These are phyloP conservation scores for Cladosporium sp. DNA, from an alignment of 2,329 filamentous ascomycete species.

Conservation along the genomic window DNA sequence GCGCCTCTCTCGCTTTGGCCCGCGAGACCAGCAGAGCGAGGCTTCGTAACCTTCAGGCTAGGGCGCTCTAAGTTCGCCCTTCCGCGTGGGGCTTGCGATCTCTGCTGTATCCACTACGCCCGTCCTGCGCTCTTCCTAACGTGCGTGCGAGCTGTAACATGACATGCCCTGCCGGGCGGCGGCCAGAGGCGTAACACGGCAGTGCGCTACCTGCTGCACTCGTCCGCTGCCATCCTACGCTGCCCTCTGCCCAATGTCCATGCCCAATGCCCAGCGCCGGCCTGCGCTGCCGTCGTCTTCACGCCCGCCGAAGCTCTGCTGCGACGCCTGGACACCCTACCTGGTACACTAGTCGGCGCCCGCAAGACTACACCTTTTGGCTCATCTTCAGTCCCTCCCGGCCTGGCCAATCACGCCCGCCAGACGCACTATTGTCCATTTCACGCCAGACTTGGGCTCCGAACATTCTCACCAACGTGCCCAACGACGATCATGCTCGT, in stretches of 20 bases:
- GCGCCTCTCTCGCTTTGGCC: constrained; percentile 1
- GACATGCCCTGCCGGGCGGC: background rate
- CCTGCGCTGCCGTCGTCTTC: constrained; percentile 6
- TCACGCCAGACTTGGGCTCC: constrained; percentile 11
- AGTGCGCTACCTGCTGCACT: background rate
- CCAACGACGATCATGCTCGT: constrained; percentile 9
- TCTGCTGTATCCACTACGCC: constrained; percentile 5
- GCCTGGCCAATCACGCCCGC: constrained; percentile 7
- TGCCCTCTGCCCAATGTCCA: constrained; percentile 5
- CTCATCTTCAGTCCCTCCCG: constrained; percentile 11
- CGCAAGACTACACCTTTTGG: constrained; percentile 13
- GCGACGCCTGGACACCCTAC: constrained; percentile 5
- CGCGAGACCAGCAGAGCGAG: constrained; percentile 1
- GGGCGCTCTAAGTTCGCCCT: background rate
- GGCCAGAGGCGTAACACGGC: background rate
- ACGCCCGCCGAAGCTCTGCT: background rate
- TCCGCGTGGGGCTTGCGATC: constrained; percentile 6
- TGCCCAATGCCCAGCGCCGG: background rate
- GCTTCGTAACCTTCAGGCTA: constrained; percentile 7
- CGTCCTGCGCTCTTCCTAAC: background rate
- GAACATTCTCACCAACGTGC: constrained; percentile 9
- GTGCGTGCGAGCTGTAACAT: constrained; percentile 7
- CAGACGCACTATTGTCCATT: constrained; percentile 1
- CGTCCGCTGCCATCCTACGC: background rate
- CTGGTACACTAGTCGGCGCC: constrained; percentile 14